Base-by-base conservation (phyloP, 2,329 filamentous ascomycete species). In the Aspergillus thermomutatus region DNA sequence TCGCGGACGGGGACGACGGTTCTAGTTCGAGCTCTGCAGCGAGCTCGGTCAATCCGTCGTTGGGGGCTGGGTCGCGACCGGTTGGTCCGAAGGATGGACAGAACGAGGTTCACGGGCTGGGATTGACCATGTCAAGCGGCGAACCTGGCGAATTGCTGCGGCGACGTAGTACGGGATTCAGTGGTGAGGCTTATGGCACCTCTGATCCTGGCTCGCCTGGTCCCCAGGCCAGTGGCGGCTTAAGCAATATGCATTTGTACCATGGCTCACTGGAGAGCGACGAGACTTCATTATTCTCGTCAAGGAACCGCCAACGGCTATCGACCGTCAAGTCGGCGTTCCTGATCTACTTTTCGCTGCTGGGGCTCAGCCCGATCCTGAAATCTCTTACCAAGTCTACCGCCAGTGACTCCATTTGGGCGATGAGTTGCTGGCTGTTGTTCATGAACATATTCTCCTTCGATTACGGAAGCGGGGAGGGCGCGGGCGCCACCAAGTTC, bases 391-490 rank as follows among this genome's bases (percentile, higher is more conserved):
- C 94, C 0, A 85, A 84, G 51, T 97, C 92, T 4, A 97, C 93
- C 4, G 93, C 91, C 7, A 89, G 86, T 55, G 94, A 99, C 80
- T 94, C 89, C 46, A 99, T 99, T 71, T 99, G 94, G 94, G 91
- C 94, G 56, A 89, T 99, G 80, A 94, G 91, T 51, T 92, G 91
- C 69, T 94, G 92, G 87, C 82, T 99, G 47, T 85, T 99, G 60
- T 85, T 90, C 67, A 93, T 97, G 76, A 99, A 99, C 73, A 91
- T 97, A 60, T 95, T 96, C 75, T 97, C 95, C 72, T 97, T 97
- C 70, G 94, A 99, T 80, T 99, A 99, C 74, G 90, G 91, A 10
- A 89, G 90, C 53, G 72, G 72, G 11, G 72, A 75, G 54, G 72
- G 72, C 63, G 71, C 73, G 26, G 72, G 69, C 60, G 74, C 74